These are phyloP conservation scores for Colletotrichum sublineola DNA, from an alignment of 2,329 filamentous ascomycete genomes.

Conservation along the genomic window DNA sequence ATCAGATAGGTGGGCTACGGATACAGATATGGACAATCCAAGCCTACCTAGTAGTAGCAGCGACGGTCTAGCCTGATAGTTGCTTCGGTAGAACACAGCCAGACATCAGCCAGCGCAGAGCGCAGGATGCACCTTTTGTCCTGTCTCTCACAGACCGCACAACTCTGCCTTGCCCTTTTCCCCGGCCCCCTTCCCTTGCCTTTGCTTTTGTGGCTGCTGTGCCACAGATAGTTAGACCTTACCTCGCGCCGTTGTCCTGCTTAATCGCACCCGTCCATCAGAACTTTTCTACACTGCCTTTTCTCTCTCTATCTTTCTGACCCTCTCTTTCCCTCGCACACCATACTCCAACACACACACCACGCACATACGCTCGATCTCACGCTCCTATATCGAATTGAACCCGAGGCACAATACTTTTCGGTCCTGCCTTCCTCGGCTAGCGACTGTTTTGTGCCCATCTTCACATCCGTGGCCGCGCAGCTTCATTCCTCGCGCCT, in stretches of 20 bases:
- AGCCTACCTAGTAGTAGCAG: neutral
- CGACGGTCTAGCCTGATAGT: neutral
- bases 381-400: neutral
- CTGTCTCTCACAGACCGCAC: neutral
- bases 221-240: neutral
- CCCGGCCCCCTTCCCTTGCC: neutral
- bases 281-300: neutral
- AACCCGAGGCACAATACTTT: slow-evolving; percentile 1
- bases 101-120: neutral
- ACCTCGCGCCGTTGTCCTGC: neutral
- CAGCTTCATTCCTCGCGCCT: slow-evolving; percentile 23
- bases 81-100: neutral
- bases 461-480: slow-evolving; percentile 6
- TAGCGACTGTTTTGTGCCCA: neutral
- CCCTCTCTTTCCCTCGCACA: neutral
- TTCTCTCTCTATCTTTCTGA: neutral
- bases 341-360: neutral
- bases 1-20: neutral
- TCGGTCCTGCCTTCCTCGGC: slow-evolving; percentile 19
- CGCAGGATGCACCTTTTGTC: neutral
- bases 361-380: neutral
- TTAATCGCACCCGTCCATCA: neutral
- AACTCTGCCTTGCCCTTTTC: neutral
- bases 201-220: neutral
- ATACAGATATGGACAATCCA: neutral